Conservation (phyloP, 2,329 filamentous ascomycete genomes). For the Colletotrichum theobromicola region DNA sequence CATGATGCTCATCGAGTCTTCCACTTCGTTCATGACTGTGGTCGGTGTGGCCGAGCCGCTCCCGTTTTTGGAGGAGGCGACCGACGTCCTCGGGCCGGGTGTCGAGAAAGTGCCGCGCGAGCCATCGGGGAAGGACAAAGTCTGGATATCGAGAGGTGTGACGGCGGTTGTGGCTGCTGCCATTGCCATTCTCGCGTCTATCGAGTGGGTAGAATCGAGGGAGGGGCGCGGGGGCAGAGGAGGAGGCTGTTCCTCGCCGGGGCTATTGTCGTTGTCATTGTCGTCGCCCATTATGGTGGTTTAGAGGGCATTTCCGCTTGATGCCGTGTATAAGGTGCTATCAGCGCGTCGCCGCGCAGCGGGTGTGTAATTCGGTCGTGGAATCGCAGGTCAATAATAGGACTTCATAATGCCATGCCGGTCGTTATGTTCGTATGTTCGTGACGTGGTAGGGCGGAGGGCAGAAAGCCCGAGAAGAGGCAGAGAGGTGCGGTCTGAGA, state of each 20-base stretch:
- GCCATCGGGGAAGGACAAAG: constrained; percentile 74
- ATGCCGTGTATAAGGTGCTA: background rate
- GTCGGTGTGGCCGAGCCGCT: constrained; percentile 48
- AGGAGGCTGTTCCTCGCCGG: constrained; percentile 48
- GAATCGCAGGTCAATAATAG: background rate
- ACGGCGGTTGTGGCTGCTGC: constrained; percentile 84
- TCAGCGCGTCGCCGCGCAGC: background rate
- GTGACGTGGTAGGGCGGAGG: background rate
- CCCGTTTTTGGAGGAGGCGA: constrained; percentile 36
- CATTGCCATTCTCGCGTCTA: constrained; percentile 19
- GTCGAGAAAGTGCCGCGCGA: constrained; percentile 67
- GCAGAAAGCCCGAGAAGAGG: background rate
- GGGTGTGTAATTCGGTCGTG: background rate
- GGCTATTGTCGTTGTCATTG: constrained; percentile 29
- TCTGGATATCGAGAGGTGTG: constrained; percentile 81
- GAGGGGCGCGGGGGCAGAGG: constrained; percentile 59
- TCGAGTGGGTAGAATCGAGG: constrained; percentile 38
- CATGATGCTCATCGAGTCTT: constrained; percentile 69
- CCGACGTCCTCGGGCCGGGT: constrained; percentile 35
- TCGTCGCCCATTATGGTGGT: constrained; percentile 33
- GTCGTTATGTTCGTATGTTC: background rate
- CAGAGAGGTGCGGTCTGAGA: background rate
- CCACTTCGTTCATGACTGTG: constrained; percentile 50
- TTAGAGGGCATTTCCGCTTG: constrained; percentile 18
- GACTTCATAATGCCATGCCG: background rate